Percentiles rank a stretch among this genome's conserved stretches.
phyloP scores from a whole-genome alignment of 805 yeast genomes.

The Wickerhamomyces pijperi region DNA sequence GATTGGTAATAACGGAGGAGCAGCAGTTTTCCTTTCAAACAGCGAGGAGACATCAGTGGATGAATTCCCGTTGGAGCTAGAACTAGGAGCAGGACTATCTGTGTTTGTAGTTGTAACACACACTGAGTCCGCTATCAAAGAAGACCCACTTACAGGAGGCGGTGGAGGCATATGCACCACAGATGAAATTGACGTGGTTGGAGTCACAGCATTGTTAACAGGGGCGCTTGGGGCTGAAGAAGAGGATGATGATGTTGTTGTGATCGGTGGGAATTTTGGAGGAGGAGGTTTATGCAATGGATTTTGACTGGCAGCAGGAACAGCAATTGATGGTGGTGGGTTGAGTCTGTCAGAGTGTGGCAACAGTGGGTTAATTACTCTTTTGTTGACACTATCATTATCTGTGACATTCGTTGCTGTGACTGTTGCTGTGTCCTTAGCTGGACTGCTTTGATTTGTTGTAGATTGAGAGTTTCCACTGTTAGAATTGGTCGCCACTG shows the following conservation, averaged over 20 bases:
- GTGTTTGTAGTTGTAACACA: too few relatives aligned
- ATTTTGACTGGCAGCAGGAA: too few relatives aligned
- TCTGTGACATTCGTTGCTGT: neutral
- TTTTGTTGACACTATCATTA: neutral
- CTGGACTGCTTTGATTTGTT: too few relatives aligned
- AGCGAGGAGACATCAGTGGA: neutral
- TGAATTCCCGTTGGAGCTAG: neutral
- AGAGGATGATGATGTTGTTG: neutral
- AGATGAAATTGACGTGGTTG: too few relatives aligned
- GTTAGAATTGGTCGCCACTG: too few relatives aligned
- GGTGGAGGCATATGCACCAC: neutral
- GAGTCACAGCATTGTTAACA: too few relatives aligned
- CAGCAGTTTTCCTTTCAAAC: neutral
- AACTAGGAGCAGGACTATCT: too few relatives aligned
- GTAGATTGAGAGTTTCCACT: too few relatives aligned
- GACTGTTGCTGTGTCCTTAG: neutral
- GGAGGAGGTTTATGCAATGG: neutral
- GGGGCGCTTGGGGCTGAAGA: too few relatives aligned
- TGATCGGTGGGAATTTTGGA: neutral
- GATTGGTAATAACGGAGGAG: neutral
- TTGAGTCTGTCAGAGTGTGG: neutral
- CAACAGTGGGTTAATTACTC: neutral
- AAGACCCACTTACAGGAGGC: neutral
- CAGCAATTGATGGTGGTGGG: neutral
- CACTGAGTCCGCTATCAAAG: neutral